Evolutionary conservation across 345 rosid species (phyloP).

Genomic region (Rhodomyrtus tomentosa): DNA sequence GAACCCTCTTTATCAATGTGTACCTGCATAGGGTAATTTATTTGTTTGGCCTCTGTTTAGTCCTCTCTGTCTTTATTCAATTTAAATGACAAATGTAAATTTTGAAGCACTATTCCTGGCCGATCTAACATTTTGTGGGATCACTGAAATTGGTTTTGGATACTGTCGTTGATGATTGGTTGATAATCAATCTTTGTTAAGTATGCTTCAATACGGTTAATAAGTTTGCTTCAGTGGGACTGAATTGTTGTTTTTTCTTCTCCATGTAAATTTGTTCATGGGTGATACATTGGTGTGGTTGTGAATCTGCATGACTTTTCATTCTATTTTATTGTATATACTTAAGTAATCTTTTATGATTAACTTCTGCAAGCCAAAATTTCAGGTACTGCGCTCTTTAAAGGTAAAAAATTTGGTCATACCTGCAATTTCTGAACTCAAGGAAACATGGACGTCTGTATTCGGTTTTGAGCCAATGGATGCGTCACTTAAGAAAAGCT

Average conservation of each 20-base stretch:
- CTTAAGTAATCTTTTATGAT: neutral
- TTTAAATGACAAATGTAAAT: neutral
- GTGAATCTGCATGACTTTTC: neutral
- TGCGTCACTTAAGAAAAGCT: constrained; percentile 22
- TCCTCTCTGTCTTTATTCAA: neutral
- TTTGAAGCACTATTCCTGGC: neutral
- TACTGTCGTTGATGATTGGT: neutral
- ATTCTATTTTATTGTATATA: neutral
- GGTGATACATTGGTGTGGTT: neutral
- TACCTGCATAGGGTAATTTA: neutral
- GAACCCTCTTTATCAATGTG: neutral
- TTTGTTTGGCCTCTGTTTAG: neutral
- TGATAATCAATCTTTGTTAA: neutral
- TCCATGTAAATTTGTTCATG: neutral
- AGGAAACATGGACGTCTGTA: constrained; percentile 78
- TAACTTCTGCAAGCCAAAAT: neutral
- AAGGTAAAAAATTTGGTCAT: constrained; percentile 72
- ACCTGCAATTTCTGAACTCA: constrained; percentile 86
- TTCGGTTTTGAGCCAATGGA: constrained; percentile 66
- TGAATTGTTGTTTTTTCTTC: neutral
- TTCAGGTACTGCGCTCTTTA: constrained; percentile 65
- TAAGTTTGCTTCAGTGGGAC: neutral
- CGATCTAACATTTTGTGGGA: neutral
- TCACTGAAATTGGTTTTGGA: neutral
- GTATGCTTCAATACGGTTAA: neutral